A percentile compares a stretch with the other conserved stretches of the same genome.
These are phyloP conservation scores for Westerdykella ornata DNA, from an alignment of 2,329 filamentous ascomycete species.

Conservation along the genomic window DNA sequence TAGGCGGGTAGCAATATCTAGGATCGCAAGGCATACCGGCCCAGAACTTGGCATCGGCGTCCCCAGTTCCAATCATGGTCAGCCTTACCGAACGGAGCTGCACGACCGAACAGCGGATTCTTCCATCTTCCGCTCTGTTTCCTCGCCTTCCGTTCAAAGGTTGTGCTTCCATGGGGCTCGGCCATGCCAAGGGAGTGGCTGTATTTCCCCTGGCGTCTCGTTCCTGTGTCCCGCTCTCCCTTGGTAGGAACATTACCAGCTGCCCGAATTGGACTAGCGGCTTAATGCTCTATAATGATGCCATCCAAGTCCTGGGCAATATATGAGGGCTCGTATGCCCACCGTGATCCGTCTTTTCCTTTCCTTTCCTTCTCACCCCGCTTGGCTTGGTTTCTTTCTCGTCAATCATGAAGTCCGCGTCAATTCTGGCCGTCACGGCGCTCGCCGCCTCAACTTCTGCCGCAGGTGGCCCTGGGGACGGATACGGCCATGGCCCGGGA, in stretches of 20 bases:
- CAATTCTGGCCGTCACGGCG: constrained; percentile 16
- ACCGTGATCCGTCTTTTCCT: not conserved
- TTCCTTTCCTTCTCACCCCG: not conserved
- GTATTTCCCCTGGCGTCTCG: constrained; percentile 3
- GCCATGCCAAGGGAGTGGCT: not conserved
- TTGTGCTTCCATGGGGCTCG: not conserved
- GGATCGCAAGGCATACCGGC: too few relatives aligned
- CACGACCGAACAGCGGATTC: not conserved
- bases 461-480: not conserved
- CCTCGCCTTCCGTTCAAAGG: not conserved
- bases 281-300: not conserved
- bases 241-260: not conserved
- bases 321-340: constrained; percentile 1
- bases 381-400: not conserved
- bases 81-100: not conserved
- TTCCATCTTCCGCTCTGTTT: not conserved
- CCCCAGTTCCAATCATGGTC: not conserved
- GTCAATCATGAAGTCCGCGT: constrained; percentile 25
- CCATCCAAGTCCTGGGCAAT: not conserved
- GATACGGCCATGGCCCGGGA: constrained; percentile 1
- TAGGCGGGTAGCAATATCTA: too few relatives aligned
- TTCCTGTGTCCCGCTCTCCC: constrained; percentile 7
- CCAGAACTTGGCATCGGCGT: too few relatives aligned
- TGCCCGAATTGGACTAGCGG: constrained; percentile 6
- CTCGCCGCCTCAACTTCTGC: constrained; percentile 13